Evolutionary conservation across 192 early-diverging fungal genomes (phyloP), one percentile per base, ranked within the genome.

Genomic region (Phlyctochytrium bullatum): DNA sequence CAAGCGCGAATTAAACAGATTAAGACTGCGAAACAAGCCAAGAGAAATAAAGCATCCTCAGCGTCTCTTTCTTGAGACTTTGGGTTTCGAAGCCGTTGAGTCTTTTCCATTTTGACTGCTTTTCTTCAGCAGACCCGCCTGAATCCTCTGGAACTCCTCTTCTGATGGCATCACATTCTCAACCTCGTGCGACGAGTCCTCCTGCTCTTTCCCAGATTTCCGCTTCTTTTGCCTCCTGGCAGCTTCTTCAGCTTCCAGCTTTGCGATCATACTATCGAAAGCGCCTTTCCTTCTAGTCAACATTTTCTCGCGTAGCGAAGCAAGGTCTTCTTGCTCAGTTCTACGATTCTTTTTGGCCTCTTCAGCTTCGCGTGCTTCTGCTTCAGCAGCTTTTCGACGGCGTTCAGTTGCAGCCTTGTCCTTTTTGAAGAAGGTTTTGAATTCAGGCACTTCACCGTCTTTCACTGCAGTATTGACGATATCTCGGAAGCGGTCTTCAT

Each of bases 401-500:
- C 68, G 0, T 73, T 74, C 16, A 65, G 73, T 83, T 2, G 80
- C 77, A 61, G 85, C 86, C n/a, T 60, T 27, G 36, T 71, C 69
- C 1, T 27, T 36, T 2, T 28, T 30, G 31, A 71, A 64, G 35
- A 71, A 71, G 6, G 32, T 58, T 36, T 80, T 78, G 29, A 82
- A 82, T 20, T 68, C 70, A 60, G 66, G 78, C 12, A 90, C 69
- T 1, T 70, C 52, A 33, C 87, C 85, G 36, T 67, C 76, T 29
- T 79, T 70, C 36, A 92, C 87, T 0, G 83, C 85, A 32, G 69
- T 61, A 24, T 89, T 74, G 30, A 94, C 80, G 23, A 89, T 84
- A 0, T 65, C 64, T 2, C 79, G 52, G 68, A 92, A 88, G 0
- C 90, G 76, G 31, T 69, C 73, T 47, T 88, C 88, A 64, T 94